Percentiles rank a stretch among this genome's conserved stretches.
Conservation (phyloP, 305 asterid species). For the Fraxinus xanthoxyloides region DNA sequence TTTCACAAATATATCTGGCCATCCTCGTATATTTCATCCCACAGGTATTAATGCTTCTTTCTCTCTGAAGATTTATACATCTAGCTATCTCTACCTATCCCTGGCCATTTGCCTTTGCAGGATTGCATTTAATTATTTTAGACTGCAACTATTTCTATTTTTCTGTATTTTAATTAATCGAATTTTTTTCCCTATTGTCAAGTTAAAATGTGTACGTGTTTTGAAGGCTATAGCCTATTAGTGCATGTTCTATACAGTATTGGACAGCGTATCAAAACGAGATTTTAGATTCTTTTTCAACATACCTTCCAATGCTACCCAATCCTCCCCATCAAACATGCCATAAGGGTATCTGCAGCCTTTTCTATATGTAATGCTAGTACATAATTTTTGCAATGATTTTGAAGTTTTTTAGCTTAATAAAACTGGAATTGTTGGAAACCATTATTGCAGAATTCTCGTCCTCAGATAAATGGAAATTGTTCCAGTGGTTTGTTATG, state of each 20-base stretch:
- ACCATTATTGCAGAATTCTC: background rate
- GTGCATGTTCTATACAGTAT: background rate
- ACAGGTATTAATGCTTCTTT: constrained; percentile 51
- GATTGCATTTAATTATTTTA: background rate
- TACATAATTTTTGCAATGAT: background rate
- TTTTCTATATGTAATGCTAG: background rate
- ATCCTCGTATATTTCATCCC: constrained; percentile 65
- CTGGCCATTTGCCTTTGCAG: background rate
- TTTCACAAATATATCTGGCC: constrained; percentile 68
- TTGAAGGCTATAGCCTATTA: background rate
- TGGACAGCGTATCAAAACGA: background rate
- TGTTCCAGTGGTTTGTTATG: background rate
- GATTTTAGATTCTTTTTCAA: background rate
- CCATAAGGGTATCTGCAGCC: background rate
- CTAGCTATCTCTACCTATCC: no score
- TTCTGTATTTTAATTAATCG: background rate
- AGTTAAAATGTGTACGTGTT: background rate
- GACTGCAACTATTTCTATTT: background rate
- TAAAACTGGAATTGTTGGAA: background rate
- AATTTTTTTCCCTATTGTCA: background rate
- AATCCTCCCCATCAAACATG: background rate
- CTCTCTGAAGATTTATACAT: background rate
- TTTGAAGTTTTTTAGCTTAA: background rate
- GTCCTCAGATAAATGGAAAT: background rate
- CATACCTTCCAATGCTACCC: background rate